phyloP scores from a whole-genome alignment of 176 grass and related monocot genomes.

The Oryza coarctata region DNA sequence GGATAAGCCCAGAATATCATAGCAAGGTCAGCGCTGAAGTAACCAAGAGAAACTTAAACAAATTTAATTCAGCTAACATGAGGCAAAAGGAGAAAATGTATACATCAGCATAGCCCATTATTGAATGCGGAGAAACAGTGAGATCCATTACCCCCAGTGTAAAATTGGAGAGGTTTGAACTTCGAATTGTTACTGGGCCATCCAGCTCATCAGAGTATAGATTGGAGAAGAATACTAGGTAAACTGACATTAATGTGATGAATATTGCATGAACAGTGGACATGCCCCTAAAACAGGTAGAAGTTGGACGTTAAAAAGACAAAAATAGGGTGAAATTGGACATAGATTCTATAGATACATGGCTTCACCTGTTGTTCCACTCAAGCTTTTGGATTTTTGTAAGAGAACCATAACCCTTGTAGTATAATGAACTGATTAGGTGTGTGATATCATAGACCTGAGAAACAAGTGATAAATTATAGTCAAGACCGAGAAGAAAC shows the following conservation, averaged over 20 bases:
- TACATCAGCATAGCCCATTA: conserved; percentile 25
- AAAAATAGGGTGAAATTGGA: conserved; percentile 22
- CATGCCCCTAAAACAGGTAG: conserved; percentile 71
- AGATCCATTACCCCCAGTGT: conserved; percentile 71
- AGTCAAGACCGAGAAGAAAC: neutral
- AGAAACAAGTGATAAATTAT: conserved; percentile 16
- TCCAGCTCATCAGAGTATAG: conserved; percentile 84
- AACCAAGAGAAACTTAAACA: conserved; percentile 86
- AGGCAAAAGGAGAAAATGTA: neutral
- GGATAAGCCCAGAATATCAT: conserved; percentile 96
- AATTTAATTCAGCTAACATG: conserved; percentile 24
- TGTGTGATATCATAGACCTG: conserved; percentile 80
- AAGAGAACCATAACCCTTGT: conserved; percentile 87
- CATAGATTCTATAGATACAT: conserved; percentile 13
- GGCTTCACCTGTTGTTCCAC: conserved; percentile 87
- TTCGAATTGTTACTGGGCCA: conserved; percentile 68
- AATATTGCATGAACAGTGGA: conserved; percentile 93
- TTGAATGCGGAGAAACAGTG: conserved; percentile 4
- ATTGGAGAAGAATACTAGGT: conserved; percentile 89
- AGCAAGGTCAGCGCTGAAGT: conserved; percentile 83
- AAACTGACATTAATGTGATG: conserved; percentile 85
- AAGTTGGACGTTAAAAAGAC: neutral
- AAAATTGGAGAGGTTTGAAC: conserved; percentile 82
- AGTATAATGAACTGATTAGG: conserved; percentile 80
- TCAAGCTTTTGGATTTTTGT: conserved; percentile 89